Evolutionary conservation across 768 basidiomycete genomes (phyloP).

Genomic region (Mycena epipterygia): DNA sequence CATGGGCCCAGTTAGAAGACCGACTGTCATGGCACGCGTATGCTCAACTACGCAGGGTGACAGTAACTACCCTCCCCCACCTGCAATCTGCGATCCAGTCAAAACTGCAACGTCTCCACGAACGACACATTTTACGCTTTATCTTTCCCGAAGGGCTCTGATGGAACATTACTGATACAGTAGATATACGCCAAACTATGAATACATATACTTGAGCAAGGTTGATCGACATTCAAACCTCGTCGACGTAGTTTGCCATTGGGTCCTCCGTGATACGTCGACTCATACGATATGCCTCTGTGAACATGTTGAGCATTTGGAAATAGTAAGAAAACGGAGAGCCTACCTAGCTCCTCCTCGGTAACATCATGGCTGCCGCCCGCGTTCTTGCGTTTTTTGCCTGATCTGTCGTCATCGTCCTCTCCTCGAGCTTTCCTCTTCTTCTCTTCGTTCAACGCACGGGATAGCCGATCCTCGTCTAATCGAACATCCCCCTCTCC

Average conservation of each 20-base stretch:
- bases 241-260: constrained; percentile 92
- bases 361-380: constrained; percentile 83
- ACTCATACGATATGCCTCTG: constrained; percentile 94
- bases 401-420: constrained; percentile 67
- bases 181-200: constrained; percentile 12
- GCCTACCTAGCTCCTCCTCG: constrained; percentile 87
- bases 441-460: constrained; percentile 83
- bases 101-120: constrained; percentile 13
- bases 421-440: constrained; percentile 79
- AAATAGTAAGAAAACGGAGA: background rate
- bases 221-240: constrained; percentile 40
- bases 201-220: constrained; percentile 26
- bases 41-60: constrained; percentile 8
- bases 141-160: constrained; percentile 17
- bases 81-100: background rate
- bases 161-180: constrained; percentile 30
- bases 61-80: constrained; percentile 14
- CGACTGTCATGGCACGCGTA: background rate
- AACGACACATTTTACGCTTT: constrained; percentile 16
- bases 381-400: constrained; percentile 72
- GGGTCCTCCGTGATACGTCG: constrained; percentile 86
- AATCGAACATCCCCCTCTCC: constrained; percentile 88
- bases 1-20: constrained; percentile 16
- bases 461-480: constrained; percentile 76
- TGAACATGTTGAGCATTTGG: constrained; percentile 29